Conservation (phyloP, 2,329 filamentous ascomycete genomes). For the Lojkania enalia region DNA sequence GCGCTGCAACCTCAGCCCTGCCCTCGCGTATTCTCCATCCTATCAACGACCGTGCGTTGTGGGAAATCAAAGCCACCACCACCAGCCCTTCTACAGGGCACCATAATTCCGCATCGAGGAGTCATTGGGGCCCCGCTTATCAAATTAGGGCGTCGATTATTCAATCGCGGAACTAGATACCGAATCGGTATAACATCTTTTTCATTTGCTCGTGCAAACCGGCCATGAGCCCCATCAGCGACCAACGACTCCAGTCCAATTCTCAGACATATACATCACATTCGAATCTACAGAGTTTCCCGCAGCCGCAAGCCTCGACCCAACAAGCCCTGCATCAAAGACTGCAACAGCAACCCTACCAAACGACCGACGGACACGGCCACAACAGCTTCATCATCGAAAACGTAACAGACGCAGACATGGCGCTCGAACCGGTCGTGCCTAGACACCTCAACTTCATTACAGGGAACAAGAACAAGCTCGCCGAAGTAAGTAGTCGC, state of each 20-base stretch:
- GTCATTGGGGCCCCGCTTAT: constrained; percentile 1
- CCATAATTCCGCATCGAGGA: constrained; percentile 14
- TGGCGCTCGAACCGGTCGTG: constrained; percentile 15
- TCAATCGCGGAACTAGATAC: constrained; percentile 6
- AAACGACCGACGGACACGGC: constrained; percentile 3
- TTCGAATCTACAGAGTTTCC: constrained; percentile 13
- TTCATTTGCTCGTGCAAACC: no score
- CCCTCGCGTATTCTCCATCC: constrained; percentile 1
- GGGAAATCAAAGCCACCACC: neutral
- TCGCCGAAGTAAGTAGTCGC: constrained; percentile 61
- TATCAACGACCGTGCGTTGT: no score
- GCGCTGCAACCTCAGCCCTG: constrained; percentile 17
- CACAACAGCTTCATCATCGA: constrained; percentile 2
- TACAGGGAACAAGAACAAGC: constrained; percentile 93
- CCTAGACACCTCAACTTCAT: constrained; percentile 80
- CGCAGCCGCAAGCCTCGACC: constrained; percentile 11
- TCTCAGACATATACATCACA: neutral
- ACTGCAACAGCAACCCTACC: constrained; percentile 16
- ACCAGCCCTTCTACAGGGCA: constrained; percentile 8
- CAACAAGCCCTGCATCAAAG: constrained; percentile 14
- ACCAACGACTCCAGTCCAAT: neutral
- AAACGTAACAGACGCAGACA: constrained; percentile 7
- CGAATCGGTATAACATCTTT: constrained; percentile 6
- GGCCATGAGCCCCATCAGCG: neutral
- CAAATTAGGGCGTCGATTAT: constrained; percentile 2